phyloP scores from a whole-genome alignment of 1,284 basidiomycete species.

The Ustilago esculenta region DNA sequence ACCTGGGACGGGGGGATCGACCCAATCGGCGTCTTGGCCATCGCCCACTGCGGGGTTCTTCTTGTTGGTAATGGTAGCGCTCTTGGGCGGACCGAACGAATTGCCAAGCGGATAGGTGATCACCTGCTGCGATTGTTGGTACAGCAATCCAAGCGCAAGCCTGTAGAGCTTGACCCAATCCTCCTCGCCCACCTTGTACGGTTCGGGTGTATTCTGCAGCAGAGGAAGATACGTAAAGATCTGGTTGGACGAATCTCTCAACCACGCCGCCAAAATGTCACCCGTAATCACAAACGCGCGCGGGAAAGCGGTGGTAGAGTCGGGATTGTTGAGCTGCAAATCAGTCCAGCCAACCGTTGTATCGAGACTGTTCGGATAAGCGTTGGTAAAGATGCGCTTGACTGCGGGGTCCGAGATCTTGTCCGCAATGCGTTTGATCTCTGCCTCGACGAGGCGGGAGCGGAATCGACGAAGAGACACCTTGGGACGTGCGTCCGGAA shows the following conservation, averaged over 20 bases:
- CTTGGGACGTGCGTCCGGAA: slow-evolving; percentile 42
- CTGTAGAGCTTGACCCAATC: slow-evolving; percentile 53
- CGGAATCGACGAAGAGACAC: slow-evolving; percentile 28
- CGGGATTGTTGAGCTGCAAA: slow-evolving; percentile 34
- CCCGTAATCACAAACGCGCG: slow-evolving; percentile 53
- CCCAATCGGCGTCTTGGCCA: slow-evolving; percentile 35
- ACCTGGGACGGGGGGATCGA: slow-evolving; percentile 41
- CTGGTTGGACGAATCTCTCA: slow-evolving; percentile 49
- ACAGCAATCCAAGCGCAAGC: slow-evolving; percentile 42
- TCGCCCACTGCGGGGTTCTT: slow-evolving; percentile 36
- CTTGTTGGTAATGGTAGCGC: slow-evolving; percentile 41
- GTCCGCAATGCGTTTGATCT: slow-evolving; percentile 34
- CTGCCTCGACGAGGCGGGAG: slow-evolving; percentile 40
- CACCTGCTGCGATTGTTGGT: slow-evolving; percentile 49
- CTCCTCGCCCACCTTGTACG: slow-evolving; percentile 19
- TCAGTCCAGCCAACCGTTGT: slow-evolving; percentile 54
- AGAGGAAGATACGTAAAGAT: slow-evolving; percentile 46
- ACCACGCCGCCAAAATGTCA: slow-evolving; percentile 50
- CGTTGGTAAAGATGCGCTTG: slow-evolving; percentile 43
- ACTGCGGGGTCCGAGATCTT: slow-evolving; percentile 45
- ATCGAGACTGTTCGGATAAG: slow-evolving; percentile 51
- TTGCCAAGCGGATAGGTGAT: slow-evolving; percentile 46
- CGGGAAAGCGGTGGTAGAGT: slow-evolving; percentile 37
- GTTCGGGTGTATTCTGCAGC: slow-evolving; percentile 18
- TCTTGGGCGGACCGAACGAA: slow-evolving; percentile 48